phyloP scores from a whole-genome alignment of 331 rosid species.

The Arachis monticola region DNA sequence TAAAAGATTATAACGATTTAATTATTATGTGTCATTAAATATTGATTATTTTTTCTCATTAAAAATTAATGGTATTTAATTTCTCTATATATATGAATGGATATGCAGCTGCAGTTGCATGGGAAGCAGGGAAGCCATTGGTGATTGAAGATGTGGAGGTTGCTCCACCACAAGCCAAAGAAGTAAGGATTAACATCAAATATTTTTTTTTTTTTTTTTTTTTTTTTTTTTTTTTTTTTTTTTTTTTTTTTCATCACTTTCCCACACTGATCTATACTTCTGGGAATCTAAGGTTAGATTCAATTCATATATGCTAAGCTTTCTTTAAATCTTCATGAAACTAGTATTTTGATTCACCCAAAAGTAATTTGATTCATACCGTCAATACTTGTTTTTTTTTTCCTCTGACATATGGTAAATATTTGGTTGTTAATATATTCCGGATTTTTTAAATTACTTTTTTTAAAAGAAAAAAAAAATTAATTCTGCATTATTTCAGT shows the following conservation, averaged over 20 bases:
- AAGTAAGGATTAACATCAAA: conserved; percentile 36
- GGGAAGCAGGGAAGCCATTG: conserved; percentile 48
- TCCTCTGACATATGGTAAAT: neutral
- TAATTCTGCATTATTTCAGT: no score
- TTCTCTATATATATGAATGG: neutral
- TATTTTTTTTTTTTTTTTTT: no score
- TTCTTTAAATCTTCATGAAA: neutral
- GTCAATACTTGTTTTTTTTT: neutral
- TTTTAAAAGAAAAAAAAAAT: no score
- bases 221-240: no score
- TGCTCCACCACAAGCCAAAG: conserved; percentile 45
- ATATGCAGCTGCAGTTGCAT: conserved; percentile 45
- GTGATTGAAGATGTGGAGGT: conserved; percentile 47
- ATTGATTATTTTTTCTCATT: no score
- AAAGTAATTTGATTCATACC: neutral
- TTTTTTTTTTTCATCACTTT: conserved; percentile 45
- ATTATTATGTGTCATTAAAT: no score
- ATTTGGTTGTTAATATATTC: no score
- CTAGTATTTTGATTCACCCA: neutral
- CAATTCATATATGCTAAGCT: no score
- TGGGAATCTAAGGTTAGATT: conserved; percentile 45
- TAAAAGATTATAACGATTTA: no score
- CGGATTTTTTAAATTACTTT: no score
- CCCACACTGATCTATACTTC: conserved; percentile 44
- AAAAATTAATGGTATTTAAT: neutral